Percentiles rank a stretch among this genome's conserved stretches.
These are phyloP conservation scores for Juncus inflexus DNA, from an alignment of 176 grass and related monocot genomes.

Conservation along the genomic window DNA sequence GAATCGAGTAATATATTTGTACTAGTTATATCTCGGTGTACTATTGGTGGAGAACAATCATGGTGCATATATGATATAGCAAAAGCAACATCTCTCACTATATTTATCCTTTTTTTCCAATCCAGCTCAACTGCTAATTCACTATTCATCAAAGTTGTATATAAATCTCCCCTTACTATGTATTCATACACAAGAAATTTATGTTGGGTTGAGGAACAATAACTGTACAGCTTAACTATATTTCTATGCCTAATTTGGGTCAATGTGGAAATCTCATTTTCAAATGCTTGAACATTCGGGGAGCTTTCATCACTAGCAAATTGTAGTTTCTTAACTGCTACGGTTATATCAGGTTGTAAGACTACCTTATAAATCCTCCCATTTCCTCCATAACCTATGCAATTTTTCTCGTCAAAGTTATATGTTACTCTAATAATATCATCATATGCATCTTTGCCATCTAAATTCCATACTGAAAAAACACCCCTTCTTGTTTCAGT, in stretches of 20 bases:
- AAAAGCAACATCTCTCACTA: constrained; percentile 14
- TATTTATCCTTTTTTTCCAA: constrained; percentile 17
- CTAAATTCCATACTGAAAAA: constrained; percentile 14
- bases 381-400: constrained; percentile 18
- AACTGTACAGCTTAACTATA: constrained; percentile 29
- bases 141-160: background rate
- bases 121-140: constrained; percentile 10
- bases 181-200: constrained; percentile 33
- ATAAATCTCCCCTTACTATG: constrained; percentile 9
- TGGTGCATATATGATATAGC: constrained; percentile 58
- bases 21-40: constrained; percentile 70
- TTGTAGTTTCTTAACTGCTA: constrained; percentile 29
- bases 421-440: constrained; percentile 11
- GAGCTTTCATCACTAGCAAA: background rate
- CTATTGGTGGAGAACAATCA: constrained; percentile 25
- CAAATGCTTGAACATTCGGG: background rate
- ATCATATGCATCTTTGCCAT: constrained; percentile 19
- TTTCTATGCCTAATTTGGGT: constrained; percentile 26
- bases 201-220: constrained; percentile 11
- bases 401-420: constrained; percentile 9
- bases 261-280: constrained; percentile 11
- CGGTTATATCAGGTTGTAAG: background rate
- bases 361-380: constrained; percentile 25
- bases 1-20: constrained; percentile 51
- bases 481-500: no score